Evolutionary conservation across 1,139 yeast genomes (phyloP), one percentile per base, ranked within the genome.

Genomic region (Casaregolazyma suthepensis): DNA sequence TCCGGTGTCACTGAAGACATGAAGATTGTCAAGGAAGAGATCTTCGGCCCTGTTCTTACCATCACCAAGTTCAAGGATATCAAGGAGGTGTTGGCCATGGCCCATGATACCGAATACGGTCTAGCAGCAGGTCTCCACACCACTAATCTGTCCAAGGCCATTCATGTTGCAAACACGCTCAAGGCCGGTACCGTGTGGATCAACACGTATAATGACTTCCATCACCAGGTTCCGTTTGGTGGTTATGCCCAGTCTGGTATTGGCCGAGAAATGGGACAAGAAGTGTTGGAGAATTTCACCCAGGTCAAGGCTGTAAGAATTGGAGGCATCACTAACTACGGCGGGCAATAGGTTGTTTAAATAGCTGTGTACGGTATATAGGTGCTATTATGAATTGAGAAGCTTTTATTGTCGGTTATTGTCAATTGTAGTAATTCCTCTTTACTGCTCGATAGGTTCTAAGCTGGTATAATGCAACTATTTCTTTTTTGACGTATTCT

Each of bases 261-360:
- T 69, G 96, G 96, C 68, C 85, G 95, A 75, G 96, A 88, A 78
- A 82, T 88, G 84, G 96, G 96, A 71, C 89, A 85, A 69, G 60
- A 61, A 42, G 94, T 90, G 52, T 80, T 88, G 64, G 88, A 85
- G 63, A 85, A 85, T 80, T 88, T 87, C 78, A 80, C 87, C 59
- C 94, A 87, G 75, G 75, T 75, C 65, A 87, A 87, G 80, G 87
- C 94, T 58, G 91, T 62, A 42, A 59, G 87, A 85, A 52, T 56
- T 40, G 59, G 57, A 20, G 57, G 58, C 15, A 52, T 57, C 45
- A 26, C 53, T 38, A 47, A 49, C 18, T 23, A 46, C 18, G n/a
- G 17, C 40, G 40, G 40, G 9, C 17, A 13, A 15, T 35, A n/a
- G 17, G 9, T 13, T 35, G 40, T 35, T 35, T 35, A 35, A 2